A percentile compares a stretch with the other conserved stretches of the same genome.
Conservation (phyloP, 306 rosid genomes). For the Mimosa bimucronata region DNA sequence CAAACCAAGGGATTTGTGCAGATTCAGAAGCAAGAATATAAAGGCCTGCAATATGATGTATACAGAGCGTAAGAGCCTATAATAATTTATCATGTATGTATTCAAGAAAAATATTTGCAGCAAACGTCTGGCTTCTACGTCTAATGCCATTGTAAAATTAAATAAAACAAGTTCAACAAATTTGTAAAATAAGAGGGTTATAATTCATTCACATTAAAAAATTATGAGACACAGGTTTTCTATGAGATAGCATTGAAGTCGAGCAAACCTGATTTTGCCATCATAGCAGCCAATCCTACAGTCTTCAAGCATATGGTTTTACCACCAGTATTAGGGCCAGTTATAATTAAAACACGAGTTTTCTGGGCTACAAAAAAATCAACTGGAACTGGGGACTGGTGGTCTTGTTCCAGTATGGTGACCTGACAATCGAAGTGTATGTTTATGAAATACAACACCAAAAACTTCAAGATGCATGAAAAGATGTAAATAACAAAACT, state of each 20-base stretch:
- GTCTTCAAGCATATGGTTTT: conserved; percentile 95
- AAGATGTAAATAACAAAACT: conserved; percentile 23
- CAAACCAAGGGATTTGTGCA: conserved; percentile 91
- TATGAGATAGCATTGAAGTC: conserved; percentile 9
- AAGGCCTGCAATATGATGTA: conserved; percentile 64
- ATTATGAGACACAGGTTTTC: neutral
- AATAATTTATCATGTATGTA: conserved; percentile 7
- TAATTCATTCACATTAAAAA: conserved; percentile 12
- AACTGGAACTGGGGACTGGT: conserved; percentile 80
- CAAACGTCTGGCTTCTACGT: conserved; percentile 10
- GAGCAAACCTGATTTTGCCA: conserved; percentile 92
- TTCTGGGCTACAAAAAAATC: conserved; percentile 69
- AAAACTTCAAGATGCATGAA: conserved; percentile 30
- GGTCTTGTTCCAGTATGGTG: conserved; percentile 52
- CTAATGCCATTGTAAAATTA: no score
- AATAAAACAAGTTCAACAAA: no score
- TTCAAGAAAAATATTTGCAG: conserved; percentile 18
- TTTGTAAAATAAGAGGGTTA: neutral
- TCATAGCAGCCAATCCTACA: conserved; percentile 90
- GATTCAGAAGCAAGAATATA: conserved; percentile 92
- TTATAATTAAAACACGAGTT: conserved; percentile 79
- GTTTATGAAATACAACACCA: conserved; percentile 21
- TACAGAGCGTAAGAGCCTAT: conserved; percentile 28
- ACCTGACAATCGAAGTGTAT: conserved; percentile 57
- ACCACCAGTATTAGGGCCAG: conserved; percentile 98